Conservation (phyloP, 371 early-diverging fungal genomes). For the Nematocida sp. region DNA sequence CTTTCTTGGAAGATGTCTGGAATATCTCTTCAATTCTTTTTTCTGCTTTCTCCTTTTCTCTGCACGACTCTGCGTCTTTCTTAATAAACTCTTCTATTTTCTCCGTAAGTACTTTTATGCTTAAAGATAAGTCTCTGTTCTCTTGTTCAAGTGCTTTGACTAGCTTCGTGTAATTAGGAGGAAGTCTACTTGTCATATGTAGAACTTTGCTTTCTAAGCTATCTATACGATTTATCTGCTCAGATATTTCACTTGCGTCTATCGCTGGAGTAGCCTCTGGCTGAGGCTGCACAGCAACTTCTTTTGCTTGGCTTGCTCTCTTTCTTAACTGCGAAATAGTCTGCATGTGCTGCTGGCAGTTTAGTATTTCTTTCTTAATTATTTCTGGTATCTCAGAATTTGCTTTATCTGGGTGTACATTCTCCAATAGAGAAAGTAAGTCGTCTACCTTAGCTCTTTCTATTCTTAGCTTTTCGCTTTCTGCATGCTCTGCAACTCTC, state of each 20-base stretch:
- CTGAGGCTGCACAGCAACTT: not conserved
- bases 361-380: not conserved
- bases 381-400: not conserved
- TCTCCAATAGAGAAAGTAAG: not conserved
- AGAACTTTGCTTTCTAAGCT: constrained; percentile 97
- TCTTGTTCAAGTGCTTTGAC: constrained; percentile 99
- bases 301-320: not conserved
- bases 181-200: constrained; percentile 87
- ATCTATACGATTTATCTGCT: constrained; percentile 94
- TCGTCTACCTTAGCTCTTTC: not conserved
- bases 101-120: constrained; percentile 8
- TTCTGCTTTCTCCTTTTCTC: constrained; percentile 2
- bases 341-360: constrained; percentile 2
- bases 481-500: constrained; percentile 16
- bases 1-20: not conserved
- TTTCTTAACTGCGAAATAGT: constrained; percentile 41
- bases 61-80: not conserved
- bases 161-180: constrained; percentile 92
- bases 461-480: constrained; percentile 35
- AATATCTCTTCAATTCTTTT: constrained; percentile 9
- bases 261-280: not conserved
- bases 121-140: constrained; percentile 15
- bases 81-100: constrained; percentile 17
- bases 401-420: not conserved
- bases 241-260: constrained; percentile 82